Evolutionary conservation across 2,329 filamentous ascomycete species (phyloP).

Genomic region (Aspergillus texensis): DNA sequence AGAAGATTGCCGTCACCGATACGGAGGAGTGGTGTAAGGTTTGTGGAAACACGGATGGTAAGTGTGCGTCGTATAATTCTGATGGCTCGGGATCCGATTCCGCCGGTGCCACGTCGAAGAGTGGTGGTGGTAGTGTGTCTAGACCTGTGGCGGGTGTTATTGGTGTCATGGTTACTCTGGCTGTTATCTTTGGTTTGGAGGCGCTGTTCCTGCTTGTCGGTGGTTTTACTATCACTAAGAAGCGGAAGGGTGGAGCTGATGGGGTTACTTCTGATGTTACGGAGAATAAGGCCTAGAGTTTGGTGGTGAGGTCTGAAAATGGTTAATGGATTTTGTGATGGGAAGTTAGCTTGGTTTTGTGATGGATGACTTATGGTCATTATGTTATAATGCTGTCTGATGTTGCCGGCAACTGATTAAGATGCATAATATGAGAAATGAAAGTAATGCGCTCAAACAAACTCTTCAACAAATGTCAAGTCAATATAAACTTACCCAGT

Average conservation of each 20-base stretch:
- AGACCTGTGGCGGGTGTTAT: constrained; percentile 75
- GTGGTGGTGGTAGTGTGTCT: constrained; percentile 57
- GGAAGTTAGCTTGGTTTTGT: not conserved
- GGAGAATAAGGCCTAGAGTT: not conserved
- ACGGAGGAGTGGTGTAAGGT: constrained; percentile 69
- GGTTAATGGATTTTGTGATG: not conserved
- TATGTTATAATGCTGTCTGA: constrained; percentile 1
- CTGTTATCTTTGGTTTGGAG: not conserved
- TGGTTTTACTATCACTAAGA: constrained; percentile 1
- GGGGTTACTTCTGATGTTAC: not conserved
- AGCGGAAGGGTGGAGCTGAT: not conserved
- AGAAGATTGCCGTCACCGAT: constrained; percentile 64
- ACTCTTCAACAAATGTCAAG: not conserved
- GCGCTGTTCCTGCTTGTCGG: not conserved
- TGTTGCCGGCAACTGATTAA: not conserved
- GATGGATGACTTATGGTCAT: not conserved
- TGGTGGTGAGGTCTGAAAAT: not conserved
- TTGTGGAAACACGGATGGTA: constrained; percentile 70
- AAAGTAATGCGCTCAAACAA: not conserved
- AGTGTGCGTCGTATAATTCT: constrained; percentile 22
- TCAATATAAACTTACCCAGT: not conserved
- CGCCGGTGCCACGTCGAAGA: constrained; percentile 9
- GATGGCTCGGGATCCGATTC: constrained; percentile 21
- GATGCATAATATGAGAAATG: not conserved
- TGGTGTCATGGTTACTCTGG: constrained; percentile 66